Evolutionary conservation across 768 basidiomycete genomes (phyloP).

Genomic region (Omphalotus guepiniiformis): DNA sequence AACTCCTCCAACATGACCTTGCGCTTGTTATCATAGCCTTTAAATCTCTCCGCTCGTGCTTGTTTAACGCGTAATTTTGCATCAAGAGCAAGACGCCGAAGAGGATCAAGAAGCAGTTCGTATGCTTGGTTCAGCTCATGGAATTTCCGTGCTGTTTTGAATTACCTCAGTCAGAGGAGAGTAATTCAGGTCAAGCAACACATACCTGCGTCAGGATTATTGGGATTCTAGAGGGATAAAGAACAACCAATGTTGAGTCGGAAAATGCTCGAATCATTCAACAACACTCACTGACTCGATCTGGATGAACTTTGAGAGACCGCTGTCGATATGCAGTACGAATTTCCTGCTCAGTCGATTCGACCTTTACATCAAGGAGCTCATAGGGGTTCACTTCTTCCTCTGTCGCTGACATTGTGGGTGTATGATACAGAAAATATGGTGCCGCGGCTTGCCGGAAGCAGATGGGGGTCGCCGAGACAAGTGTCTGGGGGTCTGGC

Average conservation of each 20-base stretch:
- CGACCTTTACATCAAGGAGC: slow-evolving; percentile 53
- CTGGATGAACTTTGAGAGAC: slow-evolving; percentile 85
- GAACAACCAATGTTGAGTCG: slow-evolving; percentile 13
- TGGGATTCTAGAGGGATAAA: slow-evolving; percentile 56
- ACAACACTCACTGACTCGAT: slow-evolving; percentile 52
- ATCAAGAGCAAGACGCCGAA: slow-evolving; percentile 74
- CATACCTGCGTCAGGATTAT: slow-evolving; percentile 75
- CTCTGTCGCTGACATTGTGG: no score
- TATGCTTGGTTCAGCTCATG: slow-evolving; percentile 82
- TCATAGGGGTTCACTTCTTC: slow-evolving; percentile 73
- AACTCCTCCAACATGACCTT: slow-evolving; percentile 73
- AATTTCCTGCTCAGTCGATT: slow-evolving; percentile 75
- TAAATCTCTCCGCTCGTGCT: slow-evolving; percentile 67
- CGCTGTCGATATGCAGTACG: slow-evolving; percentile 73
- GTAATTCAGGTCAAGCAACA: background rate
- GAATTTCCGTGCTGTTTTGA: slow-evolving; percentile 60
- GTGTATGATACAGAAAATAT: no score
- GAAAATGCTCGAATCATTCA: slow-evolving; percentile 13
- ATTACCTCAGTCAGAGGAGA: background rate
- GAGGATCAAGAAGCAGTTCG: slow-evolving; percentile 75
- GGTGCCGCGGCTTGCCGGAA: no score
- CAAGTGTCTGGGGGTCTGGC: no score
- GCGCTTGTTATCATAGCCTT: slow-evolving; percentile 66
- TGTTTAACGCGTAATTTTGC: slow-evolving; percentile 70
- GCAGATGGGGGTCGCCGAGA: no score